Base-by-base conservation (phyloP, 2,329 filamentous ascomycete genomes). In the Didymella keratinophila region DNA sequence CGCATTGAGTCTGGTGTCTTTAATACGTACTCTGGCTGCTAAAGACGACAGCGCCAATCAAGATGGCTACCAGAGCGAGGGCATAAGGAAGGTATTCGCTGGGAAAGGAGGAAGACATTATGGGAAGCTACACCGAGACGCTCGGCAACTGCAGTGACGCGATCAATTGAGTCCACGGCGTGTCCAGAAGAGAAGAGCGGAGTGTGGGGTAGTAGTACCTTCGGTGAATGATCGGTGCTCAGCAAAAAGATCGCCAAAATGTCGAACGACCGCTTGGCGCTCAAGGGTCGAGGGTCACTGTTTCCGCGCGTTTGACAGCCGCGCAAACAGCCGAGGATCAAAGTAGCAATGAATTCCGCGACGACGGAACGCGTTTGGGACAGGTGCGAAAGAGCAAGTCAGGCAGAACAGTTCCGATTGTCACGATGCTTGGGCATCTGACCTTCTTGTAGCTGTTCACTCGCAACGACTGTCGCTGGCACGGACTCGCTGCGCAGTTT, bases 31-130 rank as follows among this genome's bases (percentile, higher is more conserved):
- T 36, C 21, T 58, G 56, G 18, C 41, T 52, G 37, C 47, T 51
- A 30, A 60, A 60, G 36, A 60, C 30, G 9, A 56, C 52, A 32
- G 46, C 47, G 10, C 57, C 57, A 21, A 43, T 87, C 39, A 97
- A 78, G 10, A 85, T 76, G 34, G 89, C 75, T 34, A 91, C 88
- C 43, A 92, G 67, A 14, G 86, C 80, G 39, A 87, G 82, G 11
- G 92, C 91, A 76, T 89, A 92, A 6, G 87, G 84, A 21, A 89
- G 74, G 71, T 85, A 74, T 78, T 94, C 89, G 64, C 80, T 83
- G 10, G 60, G 42, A 48, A 54, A 50, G 16, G 50, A 41, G 25
- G 65, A 62, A 34, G 64, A 62, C 68, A 71, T 72, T 27, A 34
- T 51, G 54, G 39, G 51, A 45, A 11, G 39, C 23, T 7, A 2